Evolutionary conservation across 1,284 basidiomycete genomes (phyloP).

Genomic region (Puccinia coronata): DNA sequence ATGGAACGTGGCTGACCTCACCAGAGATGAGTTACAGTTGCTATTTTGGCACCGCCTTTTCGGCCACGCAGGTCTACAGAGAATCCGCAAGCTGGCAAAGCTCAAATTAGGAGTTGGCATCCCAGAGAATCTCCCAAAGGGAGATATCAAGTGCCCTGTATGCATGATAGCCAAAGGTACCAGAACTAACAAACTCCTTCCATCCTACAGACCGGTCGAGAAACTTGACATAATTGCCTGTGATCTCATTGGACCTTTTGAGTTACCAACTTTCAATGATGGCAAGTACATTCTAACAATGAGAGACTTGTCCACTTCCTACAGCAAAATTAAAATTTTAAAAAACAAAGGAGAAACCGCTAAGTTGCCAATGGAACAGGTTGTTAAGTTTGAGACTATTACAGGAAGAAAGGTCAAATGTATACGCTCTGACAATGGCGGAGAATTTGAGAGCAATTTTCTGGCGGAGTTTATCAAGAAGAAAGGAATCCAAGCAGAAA

Average conservation of each 20-base stretch:
- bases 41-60: neutral
- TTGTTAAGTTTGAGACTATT: neutral
- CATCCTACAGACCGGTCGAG: neutral
- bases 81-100: neutral
- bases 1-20: neutral
- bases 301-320: neutral
- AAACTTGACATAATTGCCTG: neutral
- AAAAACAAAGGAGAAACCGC: neutral
- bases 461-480: neutral
- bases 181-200: neutral
- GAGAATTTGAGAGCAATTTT: neutral
- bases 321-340: neutral
- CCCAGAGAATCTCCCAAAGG: neutral
- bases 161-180: neutral
- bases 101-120: neutral
- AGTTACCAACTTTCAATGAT: neutral
- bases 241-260: neutral
- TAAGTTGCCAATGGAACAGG: neutral
- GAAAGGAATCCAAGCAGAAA: slow-evolving; percentile 20
- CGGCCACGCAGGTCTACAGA: neutral
- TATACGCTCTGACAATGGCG: neutral
- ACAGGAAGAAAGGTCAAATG: neutral
- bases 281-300: neutral
- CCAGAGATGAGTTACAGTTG: neutral
- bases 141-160: too few species aligned